A percentile compares a stretch with the other conserved stretches of the same genome.
Evolutionary conservation across 176 grass and related monocot genomes (phyloP).

Genomic region (Luzula sylvatica): DNA sequence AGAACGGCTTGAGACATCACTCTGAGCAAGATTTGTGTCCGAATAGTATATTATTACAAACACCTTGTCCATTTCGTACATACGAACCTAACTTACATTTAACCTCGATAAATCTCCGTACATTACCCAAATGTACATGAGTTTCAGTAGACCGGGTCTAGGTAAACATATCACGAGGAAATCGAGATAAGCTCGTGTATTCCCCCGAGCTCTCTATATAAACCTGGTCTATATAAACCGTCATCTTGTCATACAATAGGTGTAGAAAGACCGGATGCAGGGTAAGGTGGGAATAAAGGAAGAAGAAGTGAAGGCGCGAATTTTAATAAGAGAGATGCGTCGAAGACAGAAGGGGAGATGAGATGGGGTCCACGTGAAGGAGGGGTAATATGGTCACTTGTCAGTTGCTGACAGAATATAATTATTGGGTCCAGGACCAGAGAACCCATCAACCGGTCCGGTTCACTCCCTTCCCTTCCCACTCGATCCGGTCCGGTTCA

Average conservation of each 20-base stretch:
- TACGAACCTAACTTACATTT: background rate
- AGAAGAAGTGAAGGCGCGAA: constrained; percentile 10
- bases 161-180: background rate
- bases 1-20: constrained; percentile 25
- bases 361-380: constrained; percentile 12
- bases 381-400: constrained; percentile 6
- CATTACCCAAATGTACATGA: no score
- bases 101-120: background rate
- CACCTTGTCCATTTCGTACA: background rate
- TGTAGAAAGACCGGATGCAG: no score
- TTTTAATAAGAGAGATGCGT: constrained; percentile 17
- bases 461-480: background rate
- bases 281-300: background rate
- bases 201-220: background rate
- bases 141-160: background rate
- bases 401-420: constrained; percentile 25
- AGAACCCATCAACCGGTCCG: background rate
- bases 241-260: background rate
- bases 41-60: background rate
- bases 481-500: no score
- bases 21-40: background rate
- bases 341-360: constrained; percentile 3
- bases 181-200: background rate
- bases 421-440: constrained; percentile 13
- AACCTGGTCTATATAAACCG: background rate